phyloP scores from a whole-genome alignment of 2,329 filamentous ascomycete genomes.

The Ploettnerulaceae sp. region DNA sequence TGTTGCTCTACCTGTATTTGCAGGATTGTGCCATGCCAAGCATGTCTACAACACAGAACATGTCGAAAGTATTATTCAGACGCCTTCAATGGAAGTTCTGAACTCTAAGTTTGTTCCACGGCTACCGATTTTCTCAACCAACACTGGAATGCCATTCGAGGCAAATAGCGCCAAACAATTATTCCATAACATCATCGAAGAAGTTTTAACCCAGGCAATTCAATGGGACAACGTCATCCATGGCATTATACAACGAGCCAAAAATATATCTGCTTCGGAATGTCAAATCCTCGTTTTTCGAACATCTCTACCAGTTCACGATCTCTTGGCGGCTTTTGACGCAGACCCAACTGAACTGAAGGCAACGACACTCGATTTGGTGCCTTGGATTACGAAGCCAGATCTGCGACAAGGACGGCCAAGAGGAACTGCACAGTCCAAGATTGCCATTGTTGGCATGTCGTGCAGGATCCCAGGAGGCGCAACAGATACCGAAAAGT shows the following conservation, averaged over 20 bases:
- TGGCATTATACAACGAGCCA: conserved; percentile 22
- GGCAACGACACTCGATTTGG: neutral
- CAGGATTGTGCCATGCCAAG: conserved; percentile 38
- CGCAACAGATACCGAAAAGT: conserved; percentile 61
- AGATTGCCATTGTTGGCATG: conserved; percentile 64
- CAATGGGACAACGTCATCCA: conserved; percentile 32
- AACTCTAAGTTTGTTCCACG: conserved; percentile 18
- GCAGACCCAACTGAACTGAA: neutral
- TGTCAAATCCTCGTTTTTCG: conserved; percentile 30
- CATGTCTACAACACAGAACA: conserved; percentile 38
- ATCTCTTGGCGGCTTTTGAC: conserved; percentile 25
- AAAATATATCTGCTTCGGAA: conserved; percentile 13
- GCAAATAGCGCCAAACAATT: conserved; percentile 27
- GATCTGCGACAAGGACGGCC: neutral
- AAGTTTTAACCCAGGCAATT: conserved; percentile 33
- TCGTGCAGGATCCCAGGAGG: conserved; percentile 68
- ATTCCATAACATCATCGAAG: conserved; percentile 28
- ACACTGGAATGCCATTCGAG: conserved; percentile 30
- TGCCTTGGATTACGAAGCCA: neutral
- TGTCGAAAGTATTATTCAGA: conserved; percentile 28
- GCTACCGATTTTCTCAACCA: conserved; percentile 34
- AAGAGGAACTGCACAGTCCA: neutral
- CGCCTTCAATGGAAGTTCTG: conserved; percentile 3
- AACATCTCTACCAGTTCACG: conserved; percentile 28
- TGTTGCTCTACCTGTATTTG: conserved; percentile 37